These are phyloP conservation scores for Cladosporium colombiae DNA, from an alignment of 2,329 filamentous ascomycete genomes.

Conservation along the genomic window DNA sequence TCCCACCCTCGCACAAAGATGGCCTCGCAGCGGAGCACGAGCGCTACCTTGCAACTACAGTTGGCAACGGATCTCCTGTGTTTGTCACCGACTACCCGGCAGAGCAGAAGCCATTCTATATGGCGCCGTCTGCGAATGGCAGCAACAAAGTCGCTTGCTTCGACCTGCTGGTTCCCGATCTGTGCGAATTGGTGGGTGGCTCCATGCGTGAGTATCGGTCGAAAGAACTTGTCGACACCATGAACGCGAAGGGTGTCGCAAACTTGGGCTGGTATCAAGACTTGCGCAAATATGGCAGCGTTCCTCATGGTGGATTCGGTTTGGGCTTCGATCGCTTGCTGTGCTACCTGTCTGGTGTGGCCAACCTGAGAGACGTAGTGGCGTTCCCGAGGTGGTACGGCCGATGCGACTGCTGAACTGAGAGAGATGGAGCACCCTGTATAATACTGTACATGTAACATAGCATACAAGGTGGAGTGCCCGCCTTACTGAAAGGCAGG, in stretches of 20 bases:
- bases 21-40: constrained; percentile 92
- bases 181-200: constrained; percentile 84
- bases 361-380: constrained; percentile 81
- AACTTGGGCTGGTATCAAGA: constrained; percentile 82
- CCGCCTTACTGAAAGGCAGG: background rate
- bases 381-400: constrained; percentile 76
- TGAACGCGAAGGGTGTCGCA: constrained; percentile 66
- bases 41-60: constrained; percentile 71
- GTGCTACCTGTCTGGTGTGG: constrained; percentile 78
- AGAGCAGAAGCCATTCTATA: constrained; percentile 89
- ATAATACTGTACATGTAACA: background rate
- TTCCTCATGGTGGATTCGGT: constrained; percentile 88
- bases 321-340: constrained; percentile 85
- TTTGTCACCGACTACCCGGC: constrained; percentile 95
- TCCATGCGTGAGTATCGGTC: constrained; percentile 85
- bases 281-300: constrained; percentile 84
- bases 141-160: constrained; percentile 65
- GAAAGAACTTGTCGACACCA: constrained; percentile 65
- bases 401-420: constrained; percentile 39
- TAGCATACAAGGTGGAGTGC: background rate
- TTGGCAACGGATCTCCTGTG: constrained; percentile 68
- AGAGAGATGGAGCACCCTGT: background rate
- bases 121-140: constrained; percentile 57
- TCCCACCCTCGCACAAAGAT: constrained; percentile 67
- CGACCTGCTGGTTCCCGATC: constrained; percentile 80